Conservation (phyloP, 805 yeast genomes). For the Yarrowia yakushimensis region DNA sequence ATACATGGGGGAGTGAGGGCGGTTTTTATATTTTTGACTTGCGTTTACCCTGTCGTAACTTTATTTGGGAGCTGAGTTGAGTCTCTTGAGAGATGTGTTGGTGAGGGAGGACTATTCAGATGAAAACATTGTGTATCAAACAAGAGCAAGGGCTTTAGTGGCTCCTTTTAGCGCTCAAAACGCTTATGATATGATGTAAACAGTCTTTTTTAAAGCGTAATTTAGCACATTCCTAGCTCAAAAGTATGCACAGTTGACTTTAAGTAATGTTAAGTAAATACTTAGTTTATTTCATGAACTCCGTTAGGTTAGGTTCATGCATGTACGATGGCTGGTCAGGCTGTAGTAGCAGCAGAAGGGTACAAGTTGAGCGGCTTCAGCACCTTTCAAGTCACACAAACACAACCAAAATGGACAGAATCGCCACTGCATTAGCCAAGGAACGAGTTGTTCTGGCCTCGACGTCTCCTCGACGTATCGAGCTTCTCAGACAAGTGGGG, state of each 20-base stretch:
- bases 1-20: background rate
- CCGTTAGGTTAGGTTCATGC: slow-evolving; percentile 4
- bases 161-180: no score
- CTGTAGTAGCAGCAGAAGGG: no score
- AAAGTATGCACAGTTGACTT: no score
- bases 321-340: background rate
- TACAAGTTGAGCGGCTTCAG: background rate
- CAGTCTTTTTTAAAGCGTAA: background rate
- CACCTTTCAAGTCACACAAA: background rate
- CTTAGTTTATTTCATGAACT: no score
- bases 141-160: no score
- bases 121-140: no score
- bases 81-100: background rate
- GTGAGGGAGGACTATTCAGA: no score
- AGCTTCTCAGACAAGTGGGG: slow-evolving; percentile 56
- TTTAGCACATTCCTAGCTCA: background rate
- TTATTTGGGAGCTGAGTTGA: background rate
- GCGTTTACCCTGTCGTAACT: background rate
- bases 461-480: slow-evolving; percentile 74
- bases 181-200: background rate
- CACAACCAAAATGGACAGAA: background rate
- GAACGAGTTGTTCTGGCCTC: slow-evolving; percentile 65
- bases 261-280: background rate
- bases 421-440: slow-evolving; percentile 22
- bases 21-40: background rate